phyloP scores from a whole-genome alignment of 2,329 filamentous ascomycete genomes.

The Meredithiella fracta region DNA sequence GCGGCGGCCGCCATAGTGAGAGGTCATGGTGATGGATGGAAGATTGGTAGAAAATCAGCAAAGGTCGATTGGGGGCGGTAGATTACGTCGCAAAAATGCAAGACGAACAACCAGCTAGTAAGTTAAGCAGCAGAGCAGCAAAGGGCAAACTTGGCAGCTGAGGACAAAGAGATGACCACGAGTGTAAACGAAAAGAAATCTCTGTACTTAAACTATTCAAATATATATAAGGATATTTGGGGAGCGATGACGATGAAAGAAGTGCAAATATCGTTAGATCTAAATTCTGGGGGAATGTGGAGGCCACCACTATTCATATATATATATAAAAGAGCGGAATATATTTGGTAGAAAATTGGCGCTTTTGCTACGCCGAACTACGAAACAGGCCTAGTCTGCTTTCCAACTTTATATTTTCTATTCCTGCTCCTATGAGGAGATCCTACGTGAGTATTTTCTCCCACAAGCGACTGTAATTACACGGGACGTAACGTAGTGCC shows the following conservation, averaged over 20 bases:
- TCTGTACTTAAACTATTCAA: too few species aligned
- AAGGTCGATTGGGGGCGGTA: neutral
- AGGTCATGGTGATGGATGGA: slow-evolving; percentile 38
- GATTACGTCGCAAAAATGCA: neutral
- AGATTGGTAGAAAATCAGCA: neutral
- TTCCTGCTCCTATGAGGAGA: neutral
- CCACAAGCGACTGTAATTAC: neutral
- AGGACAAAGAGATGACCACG: too few species aligned
- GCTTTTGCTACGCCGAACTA: neutral
- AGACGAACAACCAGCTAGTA: neutral
- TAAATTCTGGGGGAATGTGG: neutral
- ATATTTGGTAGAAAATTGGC: neutral
- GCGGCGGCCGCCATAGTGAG: slow-evolving; percentile 48
- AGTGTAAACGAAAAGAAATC: too few species aligned
- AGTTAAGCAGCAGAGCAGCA: neutral
- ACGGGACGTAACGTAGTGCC: too few species aligned
- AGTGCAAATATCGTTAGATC: neutral
- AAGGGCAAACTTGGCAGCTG: neutral
- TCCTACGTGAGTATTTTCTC: neutral
- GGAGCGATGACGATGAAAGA: neutral
- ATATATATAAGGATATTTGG: neutral
- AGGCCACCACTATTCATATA: neutral
- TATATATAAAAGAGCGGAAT: neutral
- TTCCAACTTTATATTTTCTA: neutral
- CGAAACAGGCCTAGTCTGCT: neutral